Evolutionary conservation across 1,284 basidiomycete genomes (phyloP), one percentile per base, ranked within the genome.

Genomic region (Anthracocystis panici-leucophaei): DNA sequence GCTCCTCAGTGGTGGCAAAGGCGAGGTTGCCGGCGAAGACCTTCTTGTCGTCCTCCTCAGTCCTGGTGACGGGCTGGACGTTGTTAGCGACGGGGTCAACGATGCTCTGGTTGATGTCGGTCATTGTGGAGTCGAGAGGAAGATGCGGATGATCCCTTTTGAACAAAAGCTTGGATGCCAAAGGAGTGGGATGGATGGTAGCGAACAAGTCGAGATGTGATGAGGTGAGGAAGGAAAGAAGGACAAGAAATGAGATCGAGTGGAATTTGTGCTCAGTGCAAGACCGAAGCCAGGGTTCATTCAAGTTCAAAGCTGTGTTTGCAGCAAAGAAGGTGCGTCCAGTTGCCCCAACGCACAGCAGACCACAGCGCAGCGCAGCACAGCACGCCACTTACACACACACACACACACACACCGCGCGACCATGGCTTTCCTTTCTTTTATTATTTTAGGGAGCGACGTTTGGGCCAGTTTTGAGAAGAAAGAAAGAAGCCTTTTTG

Each of bases 1-100:
- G 78, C 21, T 76, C 75, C 46, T 82, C 81, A 51, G 81, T 81
- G 49, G 79, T 82, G 42, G 79, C 75, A 53, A 82, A 82, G 38
- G 81, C 79, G 29, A 82, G 79, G 69, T 81, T 81, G 51, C 79
- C 78, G 42, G 66, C 67, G 41, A 70, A 63, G 16, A 78, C 72
- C 75, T 78, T 78, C 31, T 62, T 54, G 53, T 62, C 58, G 44
- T 78, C 75, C 21, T 78, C 58, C 33, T 55, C 64, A 5, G 56
- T 23, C 49, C 70, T 70, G 45, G 46, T 41, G 57, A 49, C 33
- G 41, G 61, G 56, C 57, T 66, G 65, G 27, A 57, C 57, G 52
- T 75, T 64, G 73, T 75, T 75, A 21, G 73, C 65, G 57, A 63
- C 64, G 20, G 67, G 67, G 63, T 75, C 73, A 53, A 67, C 65